Evolutionary conservation across 495 filamentous ascomycete species (phyloP).

Genomic region (Cercophora samala): DNA sequence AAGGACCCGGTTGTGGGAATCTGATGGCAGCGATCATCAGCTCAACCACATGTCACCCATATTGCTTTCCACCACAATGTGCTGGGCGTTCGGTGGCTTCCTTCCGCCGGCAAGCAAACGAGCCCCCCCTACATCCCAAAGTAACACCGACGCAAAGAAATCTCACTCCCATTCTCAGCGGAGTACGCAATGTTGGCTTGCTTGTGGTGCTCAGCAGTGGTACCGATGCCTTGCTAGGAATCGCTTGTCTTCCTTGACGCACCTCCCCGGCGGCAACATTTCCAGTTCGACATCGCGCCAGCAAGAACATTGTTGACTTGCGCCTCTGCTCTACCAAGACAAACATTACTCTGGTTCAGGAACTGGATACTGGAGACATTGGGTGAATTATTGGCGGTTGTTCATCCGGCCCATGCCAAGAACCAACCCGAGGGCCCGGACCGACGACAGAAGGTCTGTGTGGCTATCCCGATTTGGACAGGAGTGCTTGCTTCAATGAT

Average conservation of each 20-base stretch:
- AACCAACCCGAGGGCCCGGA: constrained; percentile 20
- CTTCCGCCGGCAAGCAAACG: background rate
- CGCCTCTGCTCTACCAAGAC: background rate
- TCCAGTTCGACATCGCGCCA: background rate
- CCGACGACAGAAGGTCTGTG: constrained; percentile 18
- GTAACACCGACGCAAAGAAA: background rate
- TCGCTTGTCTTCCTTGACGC: background rate
- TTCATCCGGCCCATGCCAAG: constrained; percentile 14
- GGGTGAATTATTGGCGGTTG: background rate
- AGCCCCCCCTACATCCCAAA: background rate
- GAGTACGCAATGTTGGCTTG: background rate
- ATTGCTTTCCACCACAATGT: background rate
- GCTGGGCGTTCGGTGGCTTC: background rate
- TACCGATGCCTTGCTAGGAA: background rate
- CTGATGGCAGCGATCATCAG: background rate
- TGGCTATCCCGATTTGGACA: constrained; percentile 28
- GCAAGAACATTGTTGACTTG: background rate
- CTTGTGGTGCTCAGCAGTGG: background rate
- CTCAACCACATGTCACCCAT: background rate
- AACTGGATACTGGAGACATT: background rate
- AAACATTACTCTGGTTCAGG: background rate
- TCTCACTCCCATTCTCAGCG: background rate
- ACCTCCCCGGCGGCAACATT: background rate
- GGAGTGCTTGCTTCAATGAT: constrained; percentile 27
- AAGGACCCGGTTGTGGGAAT: background rate